Evolutionary conservation across 441 rosid species (phyloP), one percentile per base, ranked within the genome.

Genomic region (Erysimum pusillum): DNA sequence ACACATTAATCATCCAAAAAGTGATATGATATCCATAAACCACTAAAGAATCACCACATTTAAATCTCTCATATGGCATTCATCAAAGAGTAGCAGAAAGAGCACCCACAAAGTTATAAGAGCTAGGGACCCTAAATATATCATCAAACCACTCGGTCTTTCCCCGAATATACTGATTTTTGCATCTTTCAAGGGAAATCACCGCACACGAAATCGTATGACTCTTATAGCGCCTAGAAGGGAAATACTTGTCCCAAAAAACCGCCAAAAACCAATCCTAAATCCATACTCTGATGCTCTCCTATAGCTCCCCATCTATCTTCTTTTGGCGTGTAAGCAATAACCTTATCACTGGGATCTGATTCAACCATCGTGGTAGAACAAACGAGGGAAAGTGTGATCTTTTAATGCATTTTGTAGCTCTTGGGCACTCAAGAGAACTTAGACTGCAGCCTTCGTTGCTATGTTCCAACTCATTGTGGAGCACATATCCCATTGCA

Each of bases 11-110:
- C 17, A 48, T 17, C 17, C 15, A 46, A 65, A 31, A 35, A 59
- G 17, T 36, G n/a, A 59, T 15, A 8, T 35, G 8, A 7, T 5
- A 4, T 7, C 32, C 31, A 51, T 7, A 51, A 51, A 52, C 22
- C 57, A 20, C 32, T 20, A 52, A 52, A 5, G 64, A 60, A 36
- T 36, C 64, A 60, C 28, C 64, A 35, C 14, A 17, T 18, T 36
- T 15, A 62, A 1, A 3, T 4, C 51, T 2, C 3, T 62, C 15
- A 6, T 31, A 28, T 53, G 9, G 9, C 42, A 58, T 35, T 60
- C 45, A 61, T 62, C 67, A 62, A 41, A 62, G 8, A 10, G 31
- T 52, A 18, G 57, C 56, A 51, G 56, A 14, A 51, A 20, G 31
- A 51, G 13, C 57, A 53, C n/a, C 15, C 15, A 53, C 9, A 5